These are phyloP conservation scores for Auriscalpium microsporum DNA, from an alignment of 768 basidiomycete genomes.

Conservation along the genomic window DNA sequence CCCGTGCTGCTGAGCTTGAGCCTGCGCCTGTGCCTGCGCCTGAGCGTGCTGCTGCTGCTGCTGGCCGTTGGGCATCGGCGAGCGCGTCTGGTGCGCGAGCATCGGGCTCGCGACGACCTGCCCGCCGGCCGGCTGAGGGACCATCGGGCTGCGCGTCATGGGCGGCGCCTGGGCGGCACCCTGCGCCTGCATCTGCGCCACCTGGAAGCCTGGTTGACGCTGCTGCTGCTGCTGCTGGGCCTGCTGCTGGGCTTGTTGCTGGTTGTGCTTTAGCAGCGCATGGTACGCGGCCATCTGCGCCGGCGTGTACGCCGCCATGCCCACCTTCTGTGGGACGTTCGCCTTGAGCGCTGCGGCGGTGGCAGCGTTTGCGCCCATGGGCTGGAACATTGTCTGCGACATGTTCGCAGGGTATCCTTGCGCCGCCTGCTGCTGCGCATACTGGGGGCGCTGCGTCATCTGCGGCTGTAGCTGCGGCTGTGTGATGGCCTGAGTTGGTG, in stretches of 20 bases:
- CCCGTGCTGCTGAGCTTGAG: constrained; percentile 8
- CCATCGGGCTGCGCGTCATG: no score
- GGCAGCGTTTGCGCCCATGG: neutral
- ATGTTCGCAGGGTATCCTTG: neutral
- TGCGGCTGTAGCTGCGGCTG: neutral
- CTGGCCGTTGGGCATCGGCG: constrained; percentile 17
- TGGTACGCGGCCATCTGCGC: neutral
- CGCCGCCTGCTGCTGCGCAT: neutral
- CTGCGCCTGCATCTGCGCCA: neutral
- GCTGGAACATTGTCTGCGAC: neutral
- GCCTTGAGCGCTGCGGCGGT: neutral
- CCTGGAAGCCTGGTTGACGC: neutral
- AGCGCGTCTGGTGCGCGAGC: constrained; percentile 13
- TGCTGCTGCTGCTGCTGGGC: neutral
- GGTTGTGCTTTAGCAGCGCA: neutral
- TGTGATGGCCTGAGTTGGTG: neutral
- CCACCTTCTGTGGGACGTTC: neutral
- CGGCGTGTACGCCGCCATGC: neutral
- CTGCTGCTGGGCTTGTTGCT: neutral
- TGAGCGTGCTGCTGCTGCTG: constrained; percentile 13
- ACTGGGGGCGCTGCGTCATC: neutral
- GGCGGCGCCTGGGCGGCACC: no score
- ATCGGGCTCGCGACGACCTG: constrained; percentile 9
- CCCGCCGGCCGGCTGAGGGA: no score
- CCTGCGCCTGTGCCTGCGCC: neutral